Percentiles rank a stretch among this genome's conserved stretches.
Evolutionary conservation across 345 rosid genomes (phyloP).

Genomic region (Schrenkiella parvula): DNA sequence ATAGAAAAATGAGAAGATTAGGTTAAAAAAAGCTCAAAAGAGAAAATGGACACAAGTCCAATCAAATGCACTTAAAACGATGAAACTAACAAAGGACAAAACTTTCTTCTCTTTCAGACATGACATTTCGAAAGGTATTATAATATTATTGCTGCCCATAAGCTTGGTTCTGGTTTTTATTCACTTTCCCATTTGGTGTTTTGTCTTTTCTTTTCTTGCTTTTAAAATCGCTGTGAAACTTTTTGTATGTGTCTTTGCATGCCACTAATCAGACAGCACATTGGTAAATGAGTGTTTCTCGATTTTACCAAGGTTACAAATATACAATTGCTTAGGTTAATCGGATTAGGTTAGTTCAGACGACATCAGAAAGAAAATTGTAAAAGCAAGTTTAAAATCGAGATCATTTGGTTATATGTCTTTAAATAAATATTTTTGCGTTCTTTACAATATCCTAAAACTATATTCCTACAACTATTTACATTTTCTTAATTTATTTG

Average conservation of each 20-base stretch:
- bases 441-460: no score
- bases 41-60: constrained; percentile 11
- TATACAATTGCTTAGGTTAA: background rate
- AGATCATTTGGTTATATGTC: background rate
- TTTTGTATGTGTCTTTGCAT: constrained; percentile 12
- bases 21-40: background rate
- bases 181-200: constrained; percentile 13
- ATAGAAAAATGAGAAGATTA: background rate
- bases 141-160: constrained; percentile 26
- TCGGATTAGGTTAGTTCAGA: background rate
- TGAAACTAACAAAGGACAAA: constrained; percentile 31
- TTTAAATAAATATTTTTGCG: background rate
- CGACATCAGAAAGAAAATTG: background rate
- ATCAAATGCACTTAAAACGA: constrained; percentile 23
- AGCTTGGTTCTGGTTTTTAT: constrained; percentile 14
- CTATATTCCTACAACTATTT: no score
- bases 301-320: constrained; percentile 15
- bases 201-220: constrained; percentile 6
- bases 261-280: constrained; percentile 25
- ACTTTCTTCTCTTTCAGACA: constrained; percentile 23
- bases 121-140: constrained; percentile 25
- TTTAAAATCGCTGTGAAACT: background rate
- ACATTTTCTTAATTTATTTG: no score
- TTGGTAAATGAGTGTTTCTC: constrained; percentile 25
- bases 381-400: background rate